Conservation (phyloP, 2,329 filamentous ascomycete genomes). For the Trichoderma koningiopsis region DNA sequence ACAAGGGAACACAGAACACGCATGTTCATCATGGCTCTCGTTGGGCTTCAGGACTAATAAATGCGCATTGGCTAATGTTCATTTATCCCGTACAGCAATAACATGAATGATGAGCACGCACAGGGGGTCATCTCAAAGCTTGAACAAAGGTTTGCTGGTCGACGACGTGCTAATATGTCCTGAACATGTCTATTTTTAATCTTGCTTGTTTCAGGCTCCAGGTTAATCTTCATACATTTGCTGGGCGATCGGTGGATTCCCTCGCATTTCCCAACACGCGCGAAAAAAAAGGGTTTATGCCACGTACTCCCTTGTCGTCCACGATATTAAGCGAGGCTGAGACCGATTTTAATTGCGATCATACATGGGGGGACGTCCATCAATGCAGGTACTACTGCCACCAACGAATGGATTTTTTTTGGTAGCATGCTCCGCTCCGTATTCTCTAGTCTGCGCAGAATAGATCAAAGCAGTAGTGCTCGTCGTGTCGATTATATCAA, state of each 20-base stretch:
- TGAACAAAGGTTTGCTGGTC: background rate
- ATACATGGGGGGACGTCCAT: conserved; percentile 1
- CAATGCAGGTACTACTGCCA: conserved; percentile 8
- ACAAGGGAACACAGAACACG: background rate
- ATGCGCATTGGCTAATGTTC: background rate
- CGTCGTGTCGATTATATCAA: background rate
- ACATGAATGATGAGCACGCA: background rate
- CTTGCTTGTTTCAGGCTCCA: conserved; percentile 17
- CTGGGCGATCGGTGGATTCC: conserved; percentile 21
- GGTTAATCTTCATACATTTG: conserved; percentile 17
- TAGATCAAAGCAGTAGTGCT: background rate
- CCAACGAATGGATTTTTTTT: background rate
- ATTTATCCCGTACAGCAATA: background rate
- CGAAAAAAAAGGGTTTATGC: conserved; percentile 11
- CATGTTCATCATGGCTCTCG: background rate
- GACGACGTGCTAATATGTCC: conserved; percentile 12
- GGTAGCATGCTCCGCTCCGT: background rate
- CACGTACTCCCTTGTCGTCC: conserved; percentile 20
- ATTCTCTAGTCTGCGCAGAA: background rate
- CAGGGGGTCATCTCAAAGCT: background rate
- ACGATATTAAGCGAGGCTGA: conserved; percentile 22
- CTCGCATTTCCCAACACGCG: conserved; percentile 17
- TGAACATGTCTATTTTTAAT: conserved; percentile 23
- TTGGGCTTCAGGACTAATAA: background rate
- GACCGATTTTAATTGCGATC: conserved; percentile 21